phyloP scores from a whole-genome alignment of 1,139 yeast species.

The Geotrichum europaeum region DNA sequence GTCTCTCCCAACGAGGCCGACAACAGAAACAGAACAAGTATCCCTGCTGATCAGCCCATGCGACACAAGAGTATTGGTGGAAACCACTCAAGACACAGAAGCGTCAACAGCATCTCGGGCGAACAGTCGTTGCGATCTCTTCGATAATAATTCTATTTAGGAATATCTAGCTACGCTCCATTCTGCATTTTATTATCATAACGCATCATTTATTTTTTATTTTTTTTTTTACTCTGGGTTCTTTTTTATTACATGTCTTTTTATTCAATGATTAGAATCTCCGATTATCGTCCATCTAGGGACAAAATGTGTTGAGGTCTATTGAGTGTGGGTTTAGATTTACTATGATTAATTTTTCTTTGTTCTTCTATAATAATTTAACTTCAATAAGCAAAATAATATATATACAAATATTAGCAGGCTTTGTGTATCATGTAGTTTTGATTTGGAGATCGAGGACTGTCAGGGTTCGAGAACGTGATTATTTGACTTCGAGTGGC shows the following conservation, averaged over 20 bases:
- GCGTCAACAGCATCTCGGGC: not conserved
- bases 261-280: not conserved
- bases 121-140: not conserved
- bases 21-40: not conserved
- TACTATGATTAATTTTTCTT: not conserved
- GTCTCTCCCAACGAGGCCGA: not conserved
- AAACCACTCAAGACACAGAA: slow-evolving; percentile 2
- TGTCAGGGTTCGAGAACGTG: too few relatives aligned
- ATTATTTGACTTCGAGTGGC: too few relatives aligned
- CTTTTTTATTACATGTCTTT: slow-evolving; percentile 1
- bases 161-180: not conserved
- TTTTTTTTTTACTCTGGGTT: not conserved
- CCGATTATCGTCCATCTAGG: not conserved
- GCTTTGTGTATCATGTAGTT: too few relatives aligned
- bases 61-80: slow-evolving; percentile 2
- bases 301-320: not conserved
- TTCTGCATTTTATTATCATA: not conserved
- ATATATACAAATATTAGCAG: too few relatives aligned
- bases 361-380: not conserved
- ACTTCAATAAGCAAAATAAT: not conserved
- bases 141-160: not conserved
- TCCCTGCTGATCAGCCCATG: slow-evolving; percentile 2
- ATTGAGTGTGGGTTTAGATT: not conserved
- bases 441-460: too few relatives aligned
- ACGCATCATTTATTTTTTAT: not conserved